phyloP scores from a whole-genome alignment of 2,329 filamentous ascomycete genomes.

The Pseudocercospora vitis region DNA sequence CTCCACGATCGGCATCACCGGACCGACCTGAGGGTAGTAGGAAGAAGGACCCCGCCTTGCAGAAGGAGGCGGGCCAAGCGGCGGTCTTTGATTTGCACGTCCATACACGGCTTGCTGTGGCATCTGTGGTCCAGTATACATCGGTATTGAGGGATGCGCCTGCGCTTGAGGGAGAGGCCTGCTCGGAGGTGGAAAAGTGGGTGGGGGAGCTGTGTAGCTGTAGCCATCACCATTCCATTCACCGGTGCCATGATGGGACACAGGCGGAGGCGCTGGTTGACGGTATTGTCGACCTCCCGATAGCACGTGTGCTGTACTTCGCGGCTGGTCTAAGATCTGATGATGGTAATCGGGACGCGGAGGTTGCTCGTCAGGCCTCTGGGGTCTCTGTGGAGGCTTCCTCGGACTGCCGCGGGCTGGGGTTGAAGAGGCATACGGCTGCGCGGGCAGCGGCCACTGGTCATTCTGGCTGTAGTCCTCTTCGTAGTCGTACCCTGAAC shows the following conservation, averaged over 20 bases:
- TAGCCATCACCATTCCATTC: slow-evolving; percentile 37
- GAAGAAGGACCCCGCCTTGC: slow-evolving; percentile 49
- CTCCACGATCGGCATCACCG: slow-evolving; percentile 52
- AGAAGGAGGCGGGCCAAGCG: slow-evolving; percentile 51
- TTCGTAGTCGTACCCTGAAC: slow-evolving; percentile 28
- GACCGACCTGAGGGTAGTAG: slow-evolving; percentile 51
- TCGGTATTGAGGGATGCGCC: slow-evolving; percentile 12
- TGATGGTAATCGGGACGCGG: slow-evolving; percentile 18
- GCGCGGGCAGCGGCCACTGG: slow-evolving; percentile 32
- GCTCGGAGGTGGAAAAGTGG: slow-evolving; percentile 22
- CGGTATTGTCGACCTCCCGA: slow-evolving; percentile 23
- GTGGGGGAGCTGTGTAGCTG: slow-evolving; percentile 24
- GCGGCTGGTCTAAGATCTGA: slow-evolving; percentile 19
- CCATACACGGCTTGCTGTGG: slow-evolving; percentile 35
- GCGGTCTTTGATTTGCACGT: slow-evolving; percentile 40
- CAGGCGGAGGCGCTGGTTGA: slow-evolving; percentile 16
- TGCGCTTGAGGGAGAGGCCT: slow-evolving; percentile 18
- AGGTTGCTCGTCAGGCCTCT: slow-evolving; percentile 29
- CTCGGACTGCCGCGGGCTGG: slow-evolving; percentile 18
- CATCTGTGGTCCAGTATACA: slow-evolving; percentile 23
- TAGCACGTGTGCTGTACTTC: slow-evolving; percentile 21
- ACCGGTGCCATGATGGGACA: slow-evolving; percentile 32
- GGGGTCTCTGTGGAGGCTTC: slow-evolving; percentile 31
- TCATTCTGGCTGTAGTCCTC: slow-evolving; percentile 25
- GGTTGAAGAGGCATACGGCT: slow-evolving; percentile 14